Evolutionary conservation across 129 eudicot species (phyloP).

Genomic region (Tagetes patula): DNA sequence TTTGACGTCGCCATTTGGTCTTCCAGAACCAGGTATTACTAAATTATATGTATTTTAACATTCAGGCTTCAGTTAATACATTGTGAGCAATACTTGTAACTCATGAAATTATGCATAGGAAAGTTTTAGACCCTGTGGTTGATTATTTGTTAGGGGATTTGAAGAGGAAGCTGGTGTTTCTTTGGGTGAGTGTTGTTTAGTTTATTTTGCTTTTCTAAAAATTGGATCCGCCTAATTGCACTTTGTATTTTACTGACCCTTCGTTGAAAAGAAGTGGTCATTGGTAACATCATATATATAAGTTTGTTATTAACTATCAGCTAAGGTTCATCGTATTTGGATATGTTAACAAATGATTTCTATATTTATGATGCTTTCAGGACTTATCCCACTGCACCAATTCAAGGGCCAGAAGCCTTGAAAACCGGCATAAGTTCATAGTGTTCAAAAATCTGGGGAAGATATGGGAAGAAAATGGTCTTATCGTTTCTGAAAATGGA

Average conservation of each 20-base stretch:
- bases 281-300: not conserved
- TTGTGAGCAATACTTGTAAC: slow-evolving; percentile 21
- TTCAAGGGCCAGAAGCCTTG: slow-evolving; percentile 61
- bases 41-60: slow-evolving; percentile 9
- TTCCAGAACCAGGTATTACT: slow-evolving; percentile 53
- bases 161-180: slow-evolving; percentile 62
- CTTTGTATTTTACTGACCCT: slow-evolving; percentile 1
- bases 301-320: slow-evolving; percentile 10
- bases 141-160: slow-evolving; percentile 75
- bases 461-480: slow-evolving; percentile 57
- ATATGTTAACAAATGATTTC: not conserved
- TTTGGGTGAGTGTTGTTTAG: slow-evolving; percentile 60
- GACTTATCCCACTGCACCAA: slow-evolving; percentile 58
- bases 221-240: not conserved
- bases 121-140: slow-evolving; percentile 56
- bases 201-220: not conserved
- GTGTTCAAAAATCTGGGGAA: slow-evolving; percentile 68
- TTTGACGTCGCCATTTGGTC: slow-evolving; percentile 58
- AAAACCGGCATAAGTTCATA: slow-evolving; percentile 58
- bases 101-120: slow-evolving; percentile 44
- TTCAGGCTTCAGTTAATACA: not conserved
- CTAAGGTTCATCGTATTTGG: slow-evolving; percentile 2
- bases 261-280: slow-evolving; percentile 1
- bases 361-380: slow-evolving; percentile 40
- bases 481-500: slow-evolving; percentile 62